These are phyloP conservation scores for Kwoniella dendrophila DNA, from an alignment of 768 basidiomycete genomes.

Conservation along the genomic window DNA sequence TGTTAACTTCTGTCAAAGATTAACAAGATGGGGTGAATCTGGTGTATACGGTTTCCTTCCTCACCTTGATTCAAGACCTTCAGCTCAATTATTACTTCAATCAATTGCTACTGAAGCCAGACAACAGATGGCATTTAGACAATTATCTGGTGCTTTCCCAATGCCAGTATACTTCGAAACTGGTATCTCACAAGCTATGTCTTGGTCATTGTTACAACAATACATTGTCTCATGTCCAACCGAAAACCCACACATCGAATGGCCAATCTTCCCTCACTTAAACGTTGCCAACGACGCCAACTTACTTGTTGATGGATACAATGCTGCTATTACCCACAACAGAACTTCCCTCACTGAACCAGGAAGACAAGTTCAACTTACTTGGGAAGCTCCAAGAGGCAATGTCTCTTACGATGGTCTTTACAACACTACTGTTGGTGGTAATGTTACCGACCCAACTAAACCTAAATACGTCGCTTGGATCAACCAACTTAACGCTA, in stretches of 20 bases:
- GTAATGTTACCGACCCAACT: conserved; percentile 56
- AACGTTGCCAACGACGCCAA: conserved; percentile 59
- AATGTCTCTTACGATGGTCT: conserved; percentile 61
- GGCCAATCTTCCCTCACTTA: conserved; percentile 65
- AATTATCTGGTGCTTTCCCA: conserved; percentile 64
- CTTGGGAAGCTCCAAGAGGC: conserved; percentile 66
- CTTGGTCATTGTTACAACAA: conserved; percentile 65
- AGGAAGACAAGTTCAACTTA: conserved; percentile 60
- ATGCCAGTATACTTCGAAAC: conserved; percentile 64
- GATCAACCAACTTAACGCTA: conserved; percentile 67
- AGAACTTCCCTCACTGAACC: conserved; percentile 61
- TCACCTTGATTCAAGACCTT: conserved; percentile 64
- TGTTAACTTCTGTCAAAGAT: conserved; percentile 65
- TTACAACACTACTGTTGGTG: conserved; percentile 61
- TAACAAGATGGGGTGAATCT: conserved; percentile 62
- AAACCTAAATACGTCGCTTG: conserved; percentile 62
- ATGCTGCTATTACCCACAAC: conserved; percentile 64
- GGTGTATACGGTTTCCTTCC: conserved; percentile 69
- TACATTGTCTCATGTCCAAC: conserved; percentile 63
- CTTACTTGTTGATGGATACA: conserved; percentile 49
- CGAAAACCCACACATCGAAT: conserved; percentile 61
- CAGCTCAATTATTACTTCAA: conserved; percentile 63
- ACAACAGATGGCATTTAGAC: conserved; percentile 69
- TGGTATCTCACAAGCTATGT: conserved; percentile 66
- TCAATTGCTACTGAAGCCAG: conserved; percentile 67